phyloP scores from a whole-genome alignment of 2,329 filamentous ascomycete genomes.

The Colletotrichum sansevieriae region DNA sequence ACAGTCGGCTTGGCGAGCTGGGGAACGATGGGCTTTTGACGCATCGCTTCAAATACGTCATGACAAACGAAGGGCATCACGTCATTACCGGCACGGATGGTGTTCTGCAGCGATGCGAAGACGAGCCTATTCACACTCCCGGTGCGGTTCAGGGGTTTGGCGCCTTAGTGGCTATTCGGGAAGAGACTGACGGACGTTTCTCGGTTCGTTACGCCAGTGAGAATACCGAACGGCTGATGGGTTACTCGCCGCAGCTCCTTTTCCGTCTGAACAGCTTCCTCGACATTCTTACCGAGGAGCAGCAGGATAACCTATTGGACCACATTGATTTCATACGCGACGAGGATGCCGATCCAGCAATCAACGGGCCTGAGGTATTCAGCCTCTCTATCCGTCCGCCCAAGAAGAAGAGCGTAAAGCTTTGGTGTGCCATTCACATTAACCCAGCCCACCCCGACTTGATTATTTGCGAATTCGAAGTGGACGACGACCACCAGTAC shows the following conservation, averaged over 20 bases:
- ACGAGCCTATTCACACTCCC: slow-evolving; percentile 90
- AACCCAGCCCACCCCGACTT: slow-evolving; percentile 76
- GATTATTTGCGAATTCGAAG: slow-evolving; percentile 89
- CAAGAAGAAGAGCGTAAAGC: slow-evolving; percentile 70
- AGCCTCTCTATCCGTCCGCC: slow-evolving; percentile 78
- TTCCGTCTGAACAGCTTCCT: slow-evolving; percentile 82
- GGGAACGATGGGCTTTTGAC: slow-evolving; percentile 63
- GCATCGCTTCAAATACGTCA: slow-evolving; percentile 81
- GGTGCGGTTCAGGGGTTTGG: slow-evolving; percentile 87
- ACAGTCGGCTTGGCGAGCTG: slow-evolving; percentile 10
- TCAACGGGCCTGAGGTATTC: slow-evolving; percentile 89
- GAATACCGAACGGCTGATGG: slow-evolving; percentile 81
- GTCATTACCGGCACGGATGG: slow-evolving; percentile 85
- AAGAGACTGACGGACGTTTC: slow-evolving; percentile 76
- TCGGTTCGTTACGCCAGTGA: slow-evolving; percentile 82
- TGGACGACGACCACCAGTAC: slow-evolving; percentile 80
- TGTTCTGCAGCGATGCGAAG: slow-evolving; percentile 83
- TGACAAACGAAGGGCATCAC: slow-evolving; percentile 83
- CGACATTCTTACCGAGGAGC: slow-evolving; percentile 87
- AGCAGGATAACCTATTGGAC: slow-evolving; percentile 85
- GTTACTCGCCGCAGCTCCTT: slow-evolving; percentile 81
- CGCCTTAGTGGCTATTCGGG: slow-evolving; percentile 78
- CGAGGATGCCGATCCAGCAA: slow-evolving; percentile 79
- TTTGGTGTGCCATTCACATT: slow-evolving; percentile 91
- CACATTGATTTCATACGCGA: slow-evolving; percentile 91